Evolutionary conservation across 1,139 yeast species (phyloP).

Genomic region (Suhomyces yuchorum): DNA sequence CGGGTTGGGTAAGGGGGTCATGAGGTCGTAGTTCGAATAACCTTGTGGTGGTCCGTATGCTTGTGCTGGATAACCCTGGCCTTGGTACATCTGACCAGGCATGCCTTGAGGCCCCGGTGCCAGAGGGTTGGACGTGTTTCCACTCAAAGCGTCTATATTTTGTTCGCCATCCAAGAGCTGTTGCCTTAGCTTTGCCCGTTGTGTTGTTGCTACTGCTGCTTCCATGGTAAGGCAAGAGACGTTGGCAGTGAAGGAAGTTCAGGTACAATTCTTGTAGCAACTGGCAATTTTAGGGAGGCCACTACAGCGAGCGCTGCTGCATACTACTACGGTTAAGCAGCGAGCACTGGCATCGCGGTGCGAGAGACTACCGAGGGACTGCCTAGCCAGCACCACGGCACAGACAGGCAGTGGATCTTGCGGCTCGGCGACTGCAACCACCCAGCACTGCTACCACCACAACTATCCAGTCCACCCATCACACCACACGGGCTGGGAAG

Average conservation of each 20-base stretch:
- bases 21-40: constrained; percentile 24
- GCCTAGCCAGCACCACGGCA: too few relatives aligned
- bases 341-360: neutral
- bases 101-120: neutral
- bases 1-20: constrained; percentile 23
- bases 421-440: too few relatives aligned
- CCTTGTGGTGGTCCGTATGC: neutral
- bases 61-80: neutral
- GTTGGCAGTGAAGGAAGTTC: neutral
- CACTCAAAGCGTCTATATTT: constrained; percentile 28
- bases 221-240: constrained; percentile 17
- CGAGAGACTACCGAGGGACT: neutral
- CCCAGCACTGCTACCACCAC: too few relatives aligned
- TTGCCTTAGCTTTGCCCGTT: constrained; percentile 34
- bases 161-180: constrained; percentile 37
- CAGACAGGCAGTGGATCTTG: too few relatives aligned
- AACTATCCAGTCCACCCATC: too few relatives aligned
- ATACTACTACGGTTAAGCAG: neutral
- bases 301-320: constrained; percentile 1
- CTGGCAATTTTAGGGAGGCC: constrained; percentile 6
- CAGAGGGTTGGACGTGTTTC: constrained; percentile 9
- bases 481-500: too few relatives aligned
- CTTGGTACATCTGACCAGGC: neutral
- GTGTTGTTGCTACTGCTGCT: constrained; percentile 22
- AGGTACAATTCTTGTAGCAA: constrained; percentile 3